Base-by-base conservation (phyloP, 768 basidiomycete genomes). In the Rhodosporidiobolus odoratus region DNA sequence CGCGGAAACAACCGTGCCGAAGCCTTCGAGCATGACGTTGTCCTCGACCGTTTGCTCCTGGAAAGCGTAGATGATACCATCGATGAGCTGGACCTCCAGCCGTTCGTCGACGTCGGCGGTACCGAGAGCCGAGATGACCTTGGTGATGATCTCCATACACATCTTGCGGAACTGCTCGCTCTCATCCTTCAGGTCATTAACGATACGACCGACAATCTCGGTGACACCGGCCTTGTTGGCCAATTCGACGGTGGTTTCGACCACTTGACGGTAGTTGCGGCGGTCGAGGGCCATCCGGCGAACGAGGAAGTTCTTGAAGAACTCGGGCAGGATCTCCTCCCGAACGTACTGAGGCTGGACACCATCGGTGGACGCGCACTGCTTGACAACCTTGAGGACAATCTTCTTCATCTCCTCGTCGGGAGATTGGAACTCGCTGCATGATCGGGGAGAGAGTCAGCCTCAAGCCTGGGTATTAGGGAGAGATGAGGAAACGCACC, bases 341-440 rank as follows among this genome's bases (percentile, higher is more conserved):
- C 92, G 95, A 79, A 99, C 96, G 80, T 97, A 99, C 48, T 86
- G 85, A 4, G 96, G 87, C 0, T 92, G 92, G 45, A 99, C 96
- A 82, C 96, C 96, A 79, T 99, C 96, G 2, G 96, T 99, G 15
- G 92, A 91, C 40, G 96, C 92, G 78, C 96, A 98, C 80, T 98
- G 96, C 81, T 98, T 96, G 76, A 98, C 94, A 66, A 99, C 96
- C 80, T 98, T 98, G 60, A 99, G 82, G 9, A 99, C 96, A 75
- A 98, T 98, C 84, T 98, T 96, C 86, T 98, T 95, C 96, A 99
- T 99, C 83, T 99, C 96, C 80, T 99, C 96, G 79, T 99, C 96
- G 15, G 95, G 95, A 10, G 94, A 96, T 80, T 95, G 93, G 83
- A 97, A 98, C 82, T 97, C 95, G 45, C 65, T 66, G 61, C 27